These are phyloP conservation scores for Trypanosoma cruzi DNA, from an alignment of 208 protist genomes.

Conservation along the genomic window DNA sequence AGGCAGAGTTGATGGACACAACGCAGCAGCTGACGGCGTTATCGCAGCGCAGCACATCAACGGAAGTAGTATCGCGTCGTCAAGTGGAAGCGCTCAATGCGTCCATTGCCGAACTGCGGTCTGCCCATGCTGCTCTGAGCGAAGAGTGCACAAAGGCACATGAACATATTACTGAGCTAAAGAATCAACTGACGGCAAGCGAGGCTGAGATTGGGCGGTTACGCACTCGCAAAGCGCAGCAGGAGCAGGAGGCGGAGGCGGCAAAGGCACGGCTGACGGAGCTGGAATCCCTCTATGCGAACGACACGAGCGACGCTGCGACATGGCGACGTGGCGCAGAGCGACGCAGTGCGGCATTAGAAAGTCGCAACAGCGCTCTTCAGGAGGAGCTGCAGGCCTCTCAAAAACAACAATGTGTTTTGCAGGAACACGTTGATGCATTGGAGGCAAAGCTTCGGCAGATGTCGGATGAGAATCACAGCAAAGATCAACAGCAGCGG, in stretches of 20 bases:
- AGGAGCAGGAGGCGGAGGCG: slow-evolving; percentile 42
- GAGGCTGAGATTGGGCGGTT: slow-evolving; percentile 45
- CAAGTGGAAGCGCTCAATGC: slow-evolving; percentile 50
- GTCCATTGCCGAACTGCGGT: slow-evolving; percentile 44
- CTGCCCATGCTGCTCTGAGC: slow-evolving; percentile 38
- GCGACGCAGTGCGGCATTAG: slow-evolving; percentile 35
- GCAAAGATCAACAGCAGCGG: slow-evolving; percentile 17
- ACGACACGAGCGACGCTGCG: slow-evolving; percentile 35
- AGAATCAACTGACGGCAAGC: background rate
- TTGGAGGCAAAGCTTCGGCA: slow-evolving; percentile 26
- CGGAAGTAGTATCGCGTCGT: slow-evolving; percentile 44
- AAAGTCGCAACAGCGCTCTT: slow-evolving; percentile 35
- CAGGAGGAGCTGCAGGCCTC: slow-evolving; percentile 35
- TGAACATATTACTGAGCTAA: background rate
- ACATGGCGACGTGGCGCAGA: slow-evolving; percentile 38
- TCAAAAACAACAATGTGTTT: slow-evolving; percentile 28
- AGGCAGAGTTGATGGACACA: slow-evolving; percentile 60
- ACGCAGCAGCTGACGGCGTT: slow-evolving; percentile 58
- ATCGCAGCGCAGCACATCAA: slow-evolving; percentile 37
- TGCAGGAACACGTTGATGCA: slow-evolving; percentile 14
- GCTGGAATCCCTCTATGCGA: slow-evolving; percentile 36
- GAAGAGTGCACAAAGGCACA: slow-evolving; percentile 32
- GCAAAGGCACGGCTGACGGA: slow-evolving; percentile 31
- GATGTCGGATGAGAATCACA: slow-evolving; percentile 19
- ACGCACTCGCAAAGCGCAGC: slow-evolving; percentile 32